These are phyloP conservation scores for Phytopythium litorale DNA, from an alignment of 352 stramenopile genomes.

Conservation along the genomic window DNA sequence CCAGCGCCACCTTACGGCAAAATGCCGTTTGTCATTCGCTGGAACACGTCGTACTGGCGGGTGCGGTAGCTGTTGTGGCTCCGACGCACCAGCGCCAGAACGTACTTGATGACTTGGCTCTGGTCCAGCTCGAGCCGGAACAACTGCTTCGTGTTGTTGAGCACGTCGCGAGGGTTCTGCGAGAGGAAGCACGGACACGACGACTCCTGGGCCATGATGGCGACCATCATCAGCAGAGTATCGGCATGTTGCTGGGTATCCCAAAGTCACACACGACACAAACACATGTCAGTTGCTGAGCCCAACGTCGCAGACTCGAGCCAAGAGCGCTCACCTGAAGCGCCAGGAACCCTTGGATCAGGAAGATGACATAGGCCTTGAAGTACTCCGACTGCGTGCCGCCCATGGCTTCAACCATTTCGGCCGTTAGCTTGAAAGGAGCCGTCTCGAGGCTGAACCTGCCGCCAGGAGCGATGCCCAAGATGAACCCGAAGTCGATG, in stretches of 20 bases:
- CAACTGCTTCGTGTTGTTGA: conserved; percentile 71
- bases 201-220: conserved; percentile 95
- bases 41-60: conserved; percentile 90
- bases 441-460: conserved; percentile 96
- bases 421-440: conserved; percentile 98
- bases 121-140: conserved; percentile 82
- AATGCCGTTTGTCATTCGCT: conserved; percentile 92
- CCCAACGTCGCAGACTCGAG: neutral
- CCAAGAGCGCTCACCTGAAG: conserved; percentile 72
- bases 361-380: conserved; percentile 96
- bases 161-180: conserved; percentile 67
- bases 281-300: conserved; percentile 7
- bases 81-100: conserved; percentile 84
- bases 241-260: conserved; percentile 76
- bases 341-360: conserved; percentile 96
- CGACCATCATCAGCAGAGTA: conserved; percentile 95
- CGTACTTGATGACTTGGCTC: conserved; percentile 87
- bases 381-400: conserved; percentile 90
- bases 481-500: conserved; percentile 99
- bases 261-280: neutral
- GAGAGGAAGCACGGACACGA: conserved; percentile 95
- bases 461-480: conserved; percentile 94
- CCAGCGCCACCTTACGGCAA: conserved; percentile 39
- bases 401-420: conserved; percentile 98
- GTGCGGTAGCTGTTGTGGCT: conserved; percentile 91